Conservation (phyloP, 441 rosid species). For the Mallotus japonicus region DNA sequence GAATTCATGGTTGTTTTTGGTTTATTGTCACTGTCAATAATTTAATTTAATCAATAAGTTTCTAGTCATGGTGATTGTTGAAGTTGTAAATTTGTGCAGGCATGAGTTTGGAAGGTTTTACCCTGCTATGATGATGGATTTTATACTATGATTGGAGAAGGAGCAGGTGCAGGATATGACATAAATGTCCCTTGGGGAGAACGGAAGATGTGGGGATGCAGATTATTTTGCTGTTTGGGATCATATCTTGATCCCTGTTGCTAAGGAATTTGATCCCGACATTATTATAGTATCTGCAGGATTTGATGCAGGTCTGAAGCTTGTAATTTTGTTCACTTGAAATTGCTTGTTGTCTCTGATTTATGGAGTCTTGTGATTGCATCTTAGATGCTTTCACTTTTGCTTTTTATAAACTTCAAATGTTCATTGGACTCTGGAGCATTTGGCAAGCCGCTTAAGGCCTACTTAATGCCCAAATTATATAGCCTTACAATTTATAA, state of each 20-base stretch:
- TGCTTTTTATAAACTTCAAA: neutral
- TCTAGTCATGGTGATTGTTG: slow-evolving; percentile 21
- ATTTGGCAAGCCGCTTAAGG: neutral
- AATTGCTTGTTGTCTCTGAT: no score
- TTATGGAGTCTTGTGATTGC: no score
- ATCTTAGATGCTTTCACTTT: neutral
- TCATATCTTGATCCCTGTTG: slow-evolving; percentile 84
- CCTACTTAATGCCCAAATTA: neutral
- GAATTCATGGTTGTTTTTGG: slow-evolving; percentile 5
- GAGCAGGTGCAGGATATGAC: slow-evolving; percentile 87
- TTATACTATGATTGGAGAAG: slow-evolving; percentile 87
- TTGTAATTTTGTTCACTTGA: no score
- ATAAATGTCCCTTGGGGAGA: slow-evolving; percentile 98
- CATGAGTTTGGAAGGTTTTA: slow-evolving; percentile 86
- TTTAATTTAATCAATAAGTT: no score
- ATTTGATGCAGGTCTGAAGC: slow-evolving; percentile 88
- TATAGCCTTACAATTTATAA: neutral
- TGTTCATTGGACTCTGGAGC: neutral
- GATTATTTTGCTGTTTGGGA: slow-evolving; percentile 98
- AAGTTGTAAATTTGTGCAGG: slow-evolving; percentile 43
- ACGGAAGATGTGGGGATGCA: slow-evolving; percentile 80
- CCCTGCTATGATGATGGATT: slow-evolving; percentile 73
- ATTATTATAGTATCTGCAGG: slow-evolving; percentile 85
- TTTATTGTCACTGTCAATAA: neutral
- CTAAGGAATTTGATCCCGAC: slow-evolving; percentile 76